Percentiles rank a stretch among this genome's conserved stretches.
These are phyloP conservation scores for Calcarisporium arbuscula DNA, from an alignment of 2,329 filamentous ascomycete species.

Conservation along the genomic window DNA sequence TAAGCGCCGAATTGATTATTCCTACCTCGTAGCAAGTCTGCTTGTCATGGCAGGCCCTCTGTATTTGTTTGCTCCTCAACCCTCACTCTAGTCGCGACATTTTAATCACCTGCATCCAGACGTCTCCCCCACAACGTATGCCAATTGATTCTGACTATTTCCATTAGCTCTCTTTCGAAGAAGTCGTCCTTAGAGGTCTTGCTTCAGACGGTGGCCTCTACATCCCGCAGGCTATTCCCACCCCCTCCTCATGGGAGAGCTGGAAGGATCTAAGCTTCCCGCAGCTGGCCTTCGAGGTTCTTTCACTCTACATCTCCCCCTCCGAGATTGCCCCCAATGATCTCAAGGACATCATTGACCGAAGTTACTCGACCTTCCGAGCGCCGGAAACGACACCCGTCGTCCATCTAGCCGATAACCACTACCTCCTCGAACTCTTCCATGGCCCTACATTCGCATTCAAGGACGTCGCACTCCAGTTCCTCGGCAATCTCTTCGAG, in stretches of 20 bases:
- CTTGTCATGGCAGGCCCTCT: too few species aligned
- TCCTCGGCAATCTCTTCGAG: constrained; percentile 93
- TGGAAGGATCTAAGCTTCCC: constrained; percentile 77
- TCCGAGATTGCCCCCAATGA: constrained; percentile 76
- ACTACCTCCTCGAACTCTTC: constrained; percentile 89
- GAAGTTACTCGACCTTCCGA: constrained; percentile 87
- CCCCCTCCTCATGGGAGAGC: constrained; percentile 23
- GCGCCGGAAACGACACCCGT: constrained; percentile 62
- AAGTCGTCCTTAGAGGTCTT: constrained; percentile 83
- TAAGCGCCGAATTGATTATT: constrained; percentile 20
- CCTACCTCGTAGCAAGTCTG: neutral
- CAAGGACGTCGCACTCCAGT: constrained; percentile 84
- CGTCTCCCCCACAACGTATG: too few species aligned
- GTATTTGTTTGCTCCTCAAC: too few species aligned
- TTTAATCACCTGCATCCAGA: too few species aligned
- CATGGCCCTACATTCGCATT: constrained; percentile 94
- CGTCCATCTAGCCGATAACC: constrained; percentile 65
- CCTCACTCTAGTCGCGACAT: too few species aligned
- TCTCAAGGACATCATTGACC: constrained; percentile 74
- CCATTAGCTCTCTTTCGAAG: constrained; percentile 87
- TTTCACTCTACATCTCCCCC: constrained; percentile 80
- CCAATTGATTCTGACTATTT: too few species aligned
- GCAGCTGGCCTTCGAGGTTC: constrained; percentile 77
- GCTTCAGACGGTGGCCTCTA: constrained; percentile 83
- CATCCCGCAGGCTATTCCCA: constrained; percentile 76